Conservation (phyloP, 1,284 basidiomycete species). For the Boletus hoseneyae region DNA sequence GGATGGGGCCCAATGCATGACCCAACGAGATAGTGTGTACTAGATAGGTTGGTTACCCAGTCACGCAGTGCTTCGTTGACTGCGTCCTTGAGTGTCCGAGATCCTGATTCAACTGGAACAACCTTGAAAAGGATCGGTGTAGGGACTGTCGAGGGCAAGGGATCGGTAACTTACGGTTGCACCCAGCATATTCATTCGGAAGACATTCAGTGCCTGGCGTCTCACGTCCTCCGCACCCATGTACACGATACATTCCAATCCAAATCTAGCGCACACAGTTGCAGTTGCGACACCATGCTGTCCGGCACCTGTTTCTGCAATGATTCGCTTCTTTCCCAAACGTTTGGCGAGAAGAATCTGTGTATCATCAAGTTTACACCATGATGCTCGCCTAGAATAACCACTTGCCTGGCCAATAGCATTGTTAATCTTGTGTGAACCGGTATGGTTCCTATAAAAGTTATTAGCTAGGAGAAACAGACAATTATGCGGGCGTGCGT, state of each 20-base stretch:
- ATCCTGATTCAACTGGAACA: slow-evolving; percentile 91
- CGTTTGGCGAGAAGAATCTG: slow-evolving; percentile 90
- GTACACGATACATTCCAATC: slow-evolving; percentile 93
- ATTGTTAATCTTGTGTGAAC: slow-evolving; percentile 97
- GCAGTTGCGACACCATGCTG: slow-evolving; percentile 99
- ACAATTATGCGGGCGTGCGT: slow-evolving; percentile 30
- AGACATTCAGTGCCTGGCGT: slow-evolving; percentile 94
- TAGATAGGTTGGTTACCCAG: slow-evolving; percentile 95
- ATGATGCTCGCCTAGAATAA: not conserved
- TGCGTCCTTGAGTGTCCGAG: slow-evolving; percentile 95
- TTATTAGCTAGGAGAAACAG: slow-evolving; percentile 3
- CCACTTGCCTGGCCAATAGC: slow-evolving; percentile 78
- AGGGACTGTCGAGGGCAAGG: not conserved
- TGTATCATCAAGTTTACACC: not conserved
- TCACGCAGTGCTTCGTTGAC: slow-evolving; percentile 97
- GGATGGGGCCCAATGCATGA: slow-evolving; percentile 98
- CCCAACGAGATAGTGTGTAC: slow-evolving; percentile 95
- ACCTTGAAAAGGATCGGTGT: slow-evolving; percentile 50
- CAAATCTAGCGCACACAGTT: slow-evolving; percentile 96
- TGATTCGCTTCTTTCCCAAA: slow-evolving; percentile 94
- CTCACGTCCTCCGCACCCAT: slow-evolving; percentile 99
- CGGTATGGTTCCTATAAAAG: slow-evolving; percentile 80
- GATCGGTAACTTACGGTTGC: slow-evolving; percentile 58
- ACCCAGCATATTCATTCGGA: slow-evolving; percentile 97
- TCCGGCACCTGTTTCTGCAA: slow-evolving; percentile 98